Conservation (phyloP, 352 stramenopile species). For the Pythium monospermum region DNA sequence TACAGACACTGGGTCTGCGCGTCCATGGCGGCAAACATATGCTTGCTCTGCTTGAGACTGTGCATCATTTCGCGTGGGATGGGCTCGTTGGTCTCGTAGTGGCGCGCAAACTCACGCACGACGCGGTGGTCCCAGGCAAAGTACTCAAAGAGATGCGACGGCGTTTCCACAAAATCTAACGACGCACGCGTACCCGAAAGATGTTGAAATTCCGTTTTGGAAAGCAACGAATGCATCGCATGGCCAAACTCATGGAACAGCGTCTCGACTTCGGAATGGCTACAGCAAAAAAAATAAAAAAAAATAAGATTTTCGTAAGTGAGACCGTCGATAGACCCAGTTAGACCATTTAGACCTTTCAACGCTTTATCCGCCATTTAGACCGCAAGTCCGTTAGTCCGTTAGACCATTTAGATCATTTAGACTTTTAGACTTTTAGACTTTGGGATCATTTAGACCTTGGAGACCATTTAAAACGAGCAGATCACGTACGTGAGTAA, state of each 20-base stretch:
- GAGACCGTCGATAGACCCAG: no score
- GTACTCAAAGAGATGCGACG: constrained; percentile 97
- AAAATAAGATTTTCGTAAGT: no score
- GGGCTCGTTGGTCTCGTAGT: constrained; percentile 75
- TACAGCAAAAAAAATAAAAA: constrained; percentile 22
- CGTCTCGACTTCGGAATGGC: constrained; percentile 95
- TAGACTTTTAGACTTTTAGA: no score
- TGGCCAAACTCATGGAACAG: constrained; percentile 99
- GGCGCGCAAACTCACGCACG: constrained; percentile 75
- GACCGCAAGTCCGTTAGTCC: no score
- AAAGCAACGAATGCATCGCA: constrained; percentile 95
- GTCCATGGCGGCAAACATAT: constrained; percentile 89
- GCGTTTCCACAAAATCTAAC: constrained; percentile 94
- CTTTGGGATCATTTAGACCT: no score
- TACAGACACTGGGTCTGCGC: constrained; percentile 83
- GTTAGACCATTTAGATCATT: not conserved
- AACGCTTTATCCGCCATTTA: no score
- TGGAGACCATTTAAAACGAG: not conserved
- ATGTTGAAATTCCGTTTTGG: constrained; percentile 96
- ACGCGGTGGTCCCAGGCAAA: constrained; percentile 92
- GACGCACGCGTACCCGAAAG: constrained; percentile 92
- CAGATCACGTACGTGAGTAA: constrained; percentile 49
- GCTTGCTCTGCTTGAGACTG: constrained; percentile 68
- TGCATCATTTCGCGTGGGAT: constrained; percentile 77
- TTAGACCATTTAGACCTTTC: no score